Evolutionary conservation across 768 basidiomycete genomes (phyloP).

Genomic region (Collybia sordida): DNA sequence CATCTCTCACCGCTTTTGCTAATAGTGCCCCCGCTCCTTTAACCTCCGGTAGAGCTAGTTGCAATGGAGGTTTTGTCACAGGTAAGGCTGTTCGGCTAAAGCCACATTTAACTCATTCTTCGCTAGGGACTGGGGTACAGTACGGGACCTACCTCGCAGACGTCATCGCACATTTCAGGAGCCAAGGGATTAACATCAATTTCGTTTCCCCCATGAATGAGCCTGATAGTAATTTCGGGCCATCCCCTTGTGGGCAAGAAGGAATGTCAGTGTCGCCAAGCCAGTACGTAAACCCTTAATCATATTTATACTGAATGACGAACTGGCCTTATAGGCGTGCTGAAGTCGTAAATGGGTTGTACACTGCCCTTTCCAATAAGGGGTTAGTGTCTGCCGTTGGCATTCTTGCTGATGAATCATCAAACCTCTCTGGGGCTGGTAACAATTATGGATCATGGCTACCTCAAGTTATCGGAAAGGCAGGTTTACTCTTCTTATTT

Average conservation of each 20-base stretch:
- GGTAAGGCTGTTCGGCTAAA: slow-evolving; percentile 14
- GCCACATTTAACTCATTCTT: not conserved
- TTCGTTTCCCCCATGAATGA: slow-evolving; percentile 46
- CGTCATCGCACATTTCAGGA: slow-evolving; percentile 38
- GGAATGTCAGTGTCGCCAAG: slow-evolving; percentile 42
- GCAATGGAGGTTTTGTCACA: slow-evolving; percentile 31
- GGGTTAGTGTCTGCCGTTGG: slow-evolving; percentile 30
- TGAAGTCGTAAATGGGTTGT: slow-evolving; percentile 37
- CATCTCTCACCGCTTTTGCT: slow-evolving; percentile 39
- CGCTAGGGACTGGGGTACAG: slow-evolving; percentile 28
- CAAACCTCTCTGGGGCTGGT: slow-evolving; percentile 25
- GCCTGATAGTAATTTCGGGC: slow-evolving; percentile 37
- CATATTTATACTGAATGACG: not conserved
- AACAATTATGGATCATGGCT: slow-evolving; percentile 34
- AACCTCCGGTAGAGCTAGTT: slow-evolving; percentile 33
- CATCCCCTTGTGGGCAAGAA: slow-evolving; percentile 42
- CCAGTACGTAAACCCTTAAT: slow-evolving; percentile 23
- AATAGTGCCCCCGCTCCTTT: slow-evolving; percentile 39
- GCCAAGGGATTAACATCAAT: slow-evolving; percentile 34
- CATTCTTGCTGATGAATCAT: slow-evolving; percentile 43
- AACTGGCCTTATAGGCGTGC: slow-evolving; percentile 26
- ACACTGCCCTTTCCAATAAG: slow-evolving; percentile 26
- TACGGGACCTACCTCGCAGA: slow-evolving; percentile 44
- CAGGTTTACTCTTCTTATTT: slow-evolving; percentile 2
- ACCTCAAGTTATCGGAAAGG: slow-evolving; percentile 30